Conservation (phyloP, 345 rosid genomes). For the Populus nigra region DNA sequence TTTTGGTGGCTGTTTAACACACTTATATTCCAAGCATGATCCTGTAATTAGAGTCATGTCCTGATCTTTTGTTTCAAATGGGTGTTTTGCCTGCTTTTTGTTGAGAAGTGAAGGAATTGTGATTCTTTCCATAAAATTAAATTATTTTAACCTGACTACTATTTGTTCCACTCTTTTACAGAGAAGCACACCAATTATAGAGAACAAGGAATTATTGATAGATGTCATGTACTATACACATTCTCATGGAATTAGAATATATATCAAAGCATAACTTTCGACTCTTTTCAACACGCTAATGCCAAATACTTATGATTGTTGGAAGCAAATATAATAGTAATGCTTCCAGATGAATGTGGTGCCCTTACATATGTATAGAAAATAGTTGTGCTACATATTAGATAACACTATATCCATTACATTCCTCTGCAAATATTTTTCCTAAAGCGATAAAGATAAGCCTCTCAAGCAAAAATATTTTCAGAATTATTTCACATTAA, state of each 20-base stretch:
- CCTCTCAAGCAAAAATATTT: background rate
- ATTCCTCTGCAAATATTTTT: background rate
- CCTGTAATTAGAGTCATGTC: background rate
- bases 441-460: background rate
- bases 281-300: background rate
- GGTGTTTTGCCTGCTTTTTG: background rate
- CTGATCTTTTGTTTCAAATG: background rate
- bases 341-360: background rate
- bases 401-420: background rate
- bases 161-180: background rate
- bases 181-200: background rate
- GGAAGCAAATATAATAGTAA: slow-evolving; percentile 1
- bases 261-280: background rate
- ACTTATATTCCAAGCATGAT: background rate
- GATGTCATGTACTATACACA: background rate
- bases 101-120: background rate
- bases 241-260: background rate
- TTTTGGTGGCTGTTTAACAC: background rate
- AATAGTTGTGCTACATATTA: background rate
- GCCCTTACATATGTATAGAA: background rate
- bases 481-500: background rate
- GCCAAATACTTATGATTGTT: background rate
- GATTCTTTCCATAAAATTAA: background rate
- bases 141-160: background rate
- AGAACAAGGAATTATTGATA: background rate